Evolutionary conservation across 2,329 filamentous ascomycete genomes (phyloP), one percentile per base, ranked within the genome.

Genomic region (Claviceps pusilla): DNA sequence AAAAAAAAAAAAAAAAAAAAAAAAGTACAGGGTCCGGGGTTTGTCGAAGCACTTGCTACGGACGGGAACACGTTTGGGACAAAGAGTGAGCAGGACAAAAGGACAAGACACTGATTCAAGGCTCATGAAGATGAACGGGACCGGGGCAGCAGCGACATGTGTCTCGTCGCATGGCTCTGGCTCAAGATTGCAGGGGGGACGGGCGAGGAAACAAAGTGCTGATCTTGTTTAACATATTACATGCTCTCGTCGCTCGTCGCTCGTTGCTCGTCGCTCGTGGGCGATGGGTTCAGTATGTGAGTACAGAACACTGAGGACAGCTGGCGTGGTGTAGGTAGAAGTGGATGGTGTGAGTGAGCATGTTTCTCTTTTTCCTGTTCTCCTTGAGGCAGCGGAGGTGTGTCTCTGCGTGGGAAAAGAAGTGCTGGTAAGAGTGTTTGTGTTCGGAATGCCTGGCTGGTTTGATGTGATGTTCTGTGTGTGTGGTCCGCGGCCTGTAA

Each of bases 121-220:
- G 31, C 49, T 56, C 41, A 54, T 31, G 28, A 48, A 48, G 10
- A 48, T 28, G 19, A 55, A 54, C 49, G 50, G 41, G 43, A 56
- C 31, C n/a, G 48, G 47, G 47, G 52, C 28, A 33, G 39, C 41
- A 48, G 50, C 47, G 48, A 53, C 50, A 37, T 48, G 53, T 31
- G 50, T 47, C 33, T 53, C 41, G 53, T 57, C 39, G 52, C 55
- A 55, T 55, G 53, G 55, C 53, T 50, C 33, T 55, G 55, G 53
- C 47, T 55, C 50, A 55, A 29, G 42, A 28, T 31, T 53, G 33
- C 47, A 53, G 52, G 47, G 52, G 42, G 46, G 41, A 57, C 37
- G 19, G 33, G 51, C 48, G 19, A 31, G n/a, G 43, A 51, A 48
- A 55, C 41, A 50, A 51, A 41, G 41, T 50, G 43, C 48, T 48